Evolutionary conservation across 805 yeast genomes (phyloP).

Genomic region (Nakazawaea populi): DNA sequence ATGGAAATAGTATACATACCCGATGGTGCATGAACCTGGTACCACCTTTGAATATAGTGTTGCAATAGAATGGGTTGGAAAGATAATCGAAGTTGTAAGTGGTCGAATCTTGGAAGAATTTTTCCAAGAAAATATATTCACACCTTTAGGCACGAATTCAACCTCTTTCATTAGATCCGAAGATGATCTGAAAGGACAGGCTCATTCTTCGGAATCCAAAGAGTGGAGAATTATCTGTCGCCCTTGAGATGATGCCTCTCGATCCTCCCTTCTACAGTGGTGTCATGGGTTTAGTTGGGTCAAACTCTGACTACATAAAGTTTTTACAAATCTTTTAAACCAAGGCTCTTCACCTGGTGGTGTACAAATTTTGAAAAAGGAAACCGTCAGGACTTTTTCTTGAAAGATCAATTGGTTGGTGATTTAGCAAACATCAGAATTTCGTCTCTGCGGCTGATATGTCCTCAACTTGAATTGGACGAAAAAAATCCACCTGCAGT

Average conservation of each 20-base stretch:
- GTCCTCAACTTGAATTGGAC: slow-evolving; percentile 11
- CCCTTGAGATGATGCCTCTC: slow-evolving; percentile 14
- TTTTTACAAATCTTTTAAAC: slow-evolving; percentile 34
- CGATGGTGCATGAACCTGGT: slow-evolving; percentile 32
- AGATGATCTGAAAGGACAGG: slow-evolving; percentile 15
- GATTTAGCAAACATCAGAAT: slow-evolving; percentile 15
- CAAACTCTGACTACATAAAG: slow-evolving; percentile 32
- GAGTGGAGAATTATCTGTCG: slow-evolving; percentile 12
- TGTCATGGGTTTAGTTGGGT: slow-evolving; percentile 38
- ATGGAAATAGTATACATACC: slow-evolving; percentile 17
- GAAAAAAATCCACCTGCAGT: slow-evolving; percentile 17
- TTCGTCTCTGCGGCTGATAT: slow-evolving; percentile 15
- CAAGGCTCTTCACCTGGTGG: slow-evolving; percentile 33
- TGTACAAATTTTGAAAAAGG: slow-evolving; percentile 21
- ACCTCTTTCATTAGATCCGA: slow-evolving; percentile 20
- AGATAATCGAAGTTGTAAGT: slow-evolving; percentile 23
- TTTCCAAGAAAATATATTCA: slow-evolving; percentile 21
- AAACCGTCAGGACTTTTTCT: slow-evolving; percentile 27
- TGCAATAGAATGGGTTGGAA: slow-evolving; percentile 32
- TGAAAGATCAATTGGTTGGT: slow-evolving; percentile 28
- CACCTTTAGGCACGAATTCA: slow-evolving; percentile 24
- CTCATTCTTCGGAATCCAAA: slow-evolving; percentile 15
- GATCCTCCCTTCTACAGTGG: slow-evolving; percentile 27
- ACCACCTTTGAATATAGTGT: slow-evolving; percentile 28
- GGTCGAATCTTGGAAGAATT: slow-evolving; percentile 25